phyloP scores from a whole-genome alignment of 495 filamentous ascomycete genomes.

The Penicillium bialowiezense region DNA sequence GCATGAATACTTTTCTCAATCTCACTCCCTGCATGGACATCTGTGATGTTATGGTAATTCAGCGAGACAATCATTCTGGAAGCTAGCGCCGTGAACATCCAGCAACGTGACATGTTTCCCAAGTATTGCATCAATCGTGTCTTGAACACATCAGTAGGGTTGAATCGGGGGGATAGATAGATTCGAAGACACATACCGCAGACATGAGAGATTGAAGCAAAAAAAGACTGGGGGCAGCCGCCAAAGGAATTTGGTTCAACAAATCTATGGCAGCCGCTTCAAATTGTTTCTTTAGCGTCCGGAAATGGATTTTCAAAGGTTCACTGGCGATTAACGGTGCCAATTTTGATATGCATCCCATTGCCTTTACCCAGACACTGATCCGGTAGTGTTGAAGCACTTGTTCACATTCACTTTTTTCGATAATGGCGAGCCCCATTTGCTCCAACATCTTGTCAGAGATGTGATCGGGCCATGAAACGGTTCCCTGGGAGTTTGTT shows the following conservation, averaged over 20 bases:
- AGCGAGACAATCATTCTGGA: constrained; percentile 26
- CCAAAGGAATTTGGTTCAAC: constrained; percentile 20
- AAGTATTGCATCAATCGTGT: constrained; percentile 25
- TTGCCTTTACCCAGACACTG: constrained; percentile 24
- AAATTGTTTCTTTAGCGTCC: constrained; percentile 22
- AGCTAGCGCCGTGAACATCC: constrained; percentile 26
- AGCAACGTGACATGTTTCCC: constrained; percentile 28
- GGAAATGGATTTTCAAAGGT: constrained; percentile 18
- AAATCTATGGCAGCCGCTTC: constrained; percentile 18
- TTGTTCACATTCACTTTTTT: constrained; percentile 21
- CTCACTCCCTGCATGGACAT: constrained; percentile 14
- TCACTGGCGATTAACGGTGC: constrained; percentile 18
- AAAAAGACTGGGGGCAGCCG: constrained; percentile 22
- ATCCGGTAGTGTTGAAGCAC: constrained; percentile 21
- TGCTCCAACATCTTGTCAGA: constrained; percentile 21
- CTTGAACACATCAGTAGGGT: constrained; percentile 5
- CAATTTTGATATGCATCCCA: constrained; percentile 22
- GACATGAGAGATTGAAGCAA: constrained; percentile 28
- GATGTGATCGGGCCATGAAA: constrained; percentile 31
- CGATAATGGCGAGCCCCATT: constrained; percentile 28
- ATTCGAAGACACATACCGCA: constrained; percentile 16
- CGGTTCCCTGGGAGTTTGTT: constrained; percentile 23
- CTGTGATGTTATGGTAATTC: constrained; percentile 26
- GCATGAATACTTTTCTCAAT: constrained; percentile 26
- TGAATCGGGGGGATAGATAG: not conserved